These are phyloP conservation scores for Phoma sp. DNA, from an alignment of 2,329 filamentous ascomycete genomes.

Conservation along the genomic window DNA sequence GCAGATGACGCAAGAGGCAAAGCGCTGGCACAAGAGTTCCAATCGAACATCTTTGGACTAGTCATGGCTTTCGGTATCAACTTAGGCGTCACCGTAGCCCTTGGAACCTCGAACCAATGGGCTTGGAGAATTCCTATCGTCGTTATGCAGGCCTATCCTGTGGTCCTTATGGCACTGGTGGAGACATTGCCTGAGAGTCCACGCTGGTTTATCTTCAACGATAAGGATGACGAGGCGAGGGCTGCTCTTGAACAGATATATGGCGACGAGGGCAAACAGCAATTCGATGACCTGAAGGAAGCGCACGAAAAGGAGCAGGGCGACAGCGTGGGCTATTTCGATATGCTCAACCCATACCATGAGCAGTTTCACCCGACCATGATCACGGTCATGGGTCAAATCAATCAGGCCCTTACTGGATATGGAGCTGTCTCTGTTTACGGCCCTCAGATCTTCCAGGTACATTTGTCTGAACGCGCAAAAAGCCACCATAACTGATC, in stretches of 20 bases:
- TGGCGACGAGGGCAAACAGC: slow-evolving; percentile 57
- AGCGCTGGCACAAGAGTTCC: slow-evolving; percentile 67
- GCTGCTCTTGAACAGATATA: slow-evolving; percentile 57
- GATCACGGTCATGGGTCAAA: slow-evolving; percentile 66
- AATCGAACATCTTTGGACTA: slow-evolving; percentile 68
- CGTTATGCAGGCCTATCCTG: slow-evolving; percentile 65
- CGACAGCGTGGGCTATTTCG: slow-evolving; percentile 57
- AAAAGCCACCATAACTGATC: not conserved
- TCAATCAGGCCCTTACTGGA: slow-evolving; percentile 65
- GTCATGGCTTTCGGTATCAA: slow-evolving; percentile 68
- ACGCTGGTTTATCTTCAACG: slow-evolving; percentile 62
- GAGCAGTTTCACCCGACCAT: slow-evolving; percentile 66
- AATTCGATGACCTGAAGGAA: slow-evolving; percentile 58
- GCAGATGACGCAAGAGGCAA: slow-evolving; percentile 63
- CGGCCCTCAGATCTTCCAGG: slow-evolving; percentile 67
- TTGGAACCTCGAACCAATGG: slow-evolving; percentile 65
- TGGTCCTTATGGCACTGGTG: slow-evolving; percentile 60
- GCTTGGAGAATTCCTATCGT: slow-evolving; percentile 68
- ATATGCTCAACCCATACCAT: slow-evolving; percentile 63
- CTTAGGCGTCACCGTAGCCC: slow-evolving; percentile 57
- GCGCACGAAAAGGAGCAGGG: slow-evolving; percentile 58
- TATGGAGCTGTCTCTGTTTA: slow-evolving; percentile 68
- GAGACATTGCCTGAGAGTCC: slow-evolving; percentile 63
- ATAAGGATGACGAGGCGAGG: slow-evolving; percentile 58
- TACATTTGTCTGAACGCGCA: slow-evolving; percentile 17